phyloP scores from a whole-genome alignment of 2,329 filamentous ascomycete species.

The Bisporella sp. region DNA sequence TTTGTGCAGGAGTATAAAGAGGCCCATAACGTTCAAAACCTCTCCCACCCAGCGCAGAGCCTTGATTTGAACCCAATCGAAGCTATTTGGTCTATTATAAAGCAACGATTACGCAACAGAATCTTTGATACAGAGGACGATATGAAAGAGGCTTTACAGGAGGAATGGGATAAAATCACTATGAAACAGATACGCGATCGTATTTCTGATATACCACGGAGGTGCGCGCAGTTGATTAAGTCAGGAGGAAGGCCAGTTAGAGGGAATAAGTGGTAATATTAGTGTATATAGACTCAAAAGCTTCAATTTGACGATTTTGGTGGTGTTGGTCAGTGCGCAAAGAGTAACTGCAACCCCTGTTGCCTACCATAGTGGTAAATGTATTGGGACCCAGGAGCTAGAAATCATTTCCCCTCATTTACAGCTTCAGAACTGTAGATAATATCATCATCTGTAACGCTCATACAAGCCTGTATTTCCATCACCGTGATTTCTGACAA shows the following conservation, averaged over 20 bases:
- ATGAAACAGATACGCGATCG: neutral
- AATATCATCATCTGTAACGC: too few species aligned
- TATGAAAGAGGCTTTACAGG: neutral
- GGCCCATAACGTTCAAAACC: too few species aligned
- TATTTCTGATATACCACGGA: constrained; percentile 5
- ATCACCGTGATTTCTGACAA: too few species aligned
- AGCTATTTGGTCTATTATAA: neutral
- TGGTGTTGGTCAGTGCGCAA: neutral
- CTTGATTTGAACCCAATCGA: too few species aligned
- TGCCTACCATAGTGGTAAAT: too few species aligned
- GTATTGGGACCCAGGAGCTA: too few species aligned
- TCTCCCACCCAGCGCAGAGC: too few species aligned
- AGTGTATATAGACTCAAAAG: neutral
- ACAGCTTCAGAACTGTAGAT: too few species aligned
- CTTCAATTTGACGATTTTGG: neutral
- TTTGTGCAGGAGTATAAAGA: neutral
- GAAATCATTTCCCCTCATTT: too few species aligned
- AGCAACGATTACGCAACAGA: constrained; percentile 5
- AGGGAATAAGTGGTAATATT: neutral
- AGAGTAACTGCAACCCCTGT: neutral
- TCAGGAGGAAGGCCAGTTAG: neutral
- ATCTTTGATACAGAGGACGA: constrained; percentile 11
- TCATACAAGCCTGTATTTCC: too few species aligned
- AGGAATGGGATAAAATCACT: too few species aligned
- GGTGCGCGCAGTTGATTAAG: constrained; percentile 4